phyloP scores from a whole-genome alignment of 2,329 filamentous ascomycete species.

The Calonectria pseudoreteaudii region DNA sequence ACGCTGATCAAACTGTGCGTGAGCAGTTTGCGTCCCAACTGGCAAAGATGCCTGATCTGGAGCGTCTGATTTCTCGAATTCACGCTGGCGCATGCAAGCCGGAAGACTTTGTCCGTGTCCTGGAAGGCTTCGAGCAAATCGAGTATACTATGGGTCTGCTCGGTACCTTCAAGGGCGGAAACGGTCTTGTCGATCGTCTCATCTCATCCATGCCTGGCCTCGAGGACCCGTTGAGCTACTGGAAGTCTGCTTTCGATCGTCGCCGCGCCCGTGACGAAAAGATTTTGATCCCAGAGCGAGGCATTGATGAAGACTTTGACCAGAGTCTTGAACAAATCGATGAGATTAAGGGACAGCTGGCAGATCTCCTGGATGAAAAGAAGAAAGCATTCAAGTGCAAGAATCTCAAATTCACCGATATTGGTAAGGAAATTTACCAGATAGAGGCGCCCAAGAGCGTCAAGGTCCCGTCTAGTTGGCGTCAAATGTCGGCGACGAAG shows the following conservation, averaged over 20 bases:
- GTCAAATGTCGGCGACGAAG: slow-evolving; percentile 95
- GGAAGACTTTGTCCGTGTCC: slow-evolving; percentile 91
- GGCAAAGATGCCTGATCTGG: slow-evolving; percentile 91
- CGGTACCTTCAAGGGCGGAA: slow-evolving; percentile 77
- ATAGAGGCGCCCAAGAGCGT: slow-evolving; percentile 87
- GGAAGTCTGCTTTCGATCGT: slow-evolving; percentile 93
- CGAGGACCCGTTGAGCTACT: slow-evolving; percentile 78
- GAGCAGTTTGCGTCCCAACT: slow-evolving; percentile 91
- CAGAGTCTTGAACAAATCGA: slow-evolving; percentile 81
- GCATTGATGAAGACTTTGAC: slow-evolving; percentile 94
- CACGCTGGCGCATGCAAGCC: slow-evolving; percentile 92
- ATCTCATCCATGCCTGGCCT: slow-evolving; percentile 89
- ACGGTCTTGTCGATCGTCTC: slow-evolving; percentile 86
- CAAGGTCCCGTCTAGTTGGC: slow-evolving; percentile 90
- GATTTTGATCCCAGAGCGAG: slow-evolving; percentile 84
- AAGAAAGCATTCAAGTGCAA: slow-evolving; percentile 81
- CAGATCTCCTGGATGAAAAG: slow-evolving; percentile 77
- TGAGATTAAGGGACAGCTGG: slow-evolving; percentile 79
- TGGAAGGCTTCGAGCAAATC: slow-evolving; percentile 98
- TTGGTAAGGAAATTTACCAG: slow-evolving; percentile 98
- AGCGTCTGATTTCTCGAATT: slow-evolving; percentile 92
- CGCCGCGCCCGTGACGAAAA: slow-evolving; percentile 82
- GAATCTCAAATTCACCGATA: slow-evolving; percentile 80
- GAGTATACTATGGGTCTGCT: slow-evolving; percentile 92
- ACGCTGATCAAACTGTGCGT: slow-evolving; percentile 82